Evolutionary conservation across 2,329 filamentous ascomycete species (phyloP).

Genomic region (Aspergillus niger): DNA sequence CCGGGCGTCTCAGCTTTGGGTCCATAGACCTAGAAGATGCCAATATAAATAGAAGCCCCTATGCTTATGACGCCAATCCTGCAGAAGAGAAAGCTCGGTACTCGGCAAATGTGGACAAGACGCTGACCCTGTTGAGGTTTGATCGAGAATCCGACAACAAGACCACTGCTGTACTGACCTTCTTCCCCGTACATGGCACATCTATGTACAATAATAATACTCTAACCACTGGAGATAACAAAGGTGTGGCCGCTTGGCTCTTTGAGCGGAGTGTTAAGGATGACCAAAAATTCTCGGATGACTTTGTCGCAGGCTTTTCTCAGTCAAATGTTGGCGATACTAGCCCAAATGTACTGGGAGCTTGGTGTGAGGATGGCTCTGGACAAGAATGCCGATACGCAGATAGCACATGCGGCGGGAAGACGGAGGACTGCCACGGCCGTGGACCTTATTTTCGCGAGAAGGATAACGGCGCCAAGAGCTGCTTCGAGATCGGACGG

Average conservation of each 20-base stretch:
- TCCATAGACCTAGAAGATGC: constrained; percentile 70
- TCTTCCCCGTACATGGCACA: constrained; percentile 91
- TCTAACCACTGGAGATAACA: constrained; percentile 90
- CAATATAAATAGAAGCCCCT: constrained; percentile 87
- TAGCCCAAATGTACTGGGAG: constrained; percentile 81
- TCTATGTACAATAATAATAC: constrained; percentile 92
- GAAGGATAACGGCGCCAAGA: constrained; percentile 50
- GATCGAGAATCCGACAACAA: constrained; percentile 72
- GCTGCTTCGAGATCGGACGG: constrained; percentile 53
- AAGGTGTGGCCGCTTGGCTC: constrained; percentile 84
- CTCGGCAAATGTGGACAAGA: constrained; percentile 67
- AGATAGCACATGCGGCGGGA: constrained; percentile 74
- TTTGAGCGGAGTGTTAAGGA: constrained; percentile 70
- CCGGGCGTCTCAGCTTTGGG: constrained; percentile 72
- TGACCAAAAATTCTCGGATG: constrained; percentile 59
- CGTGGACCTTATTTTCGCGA: constrained; percentile 49
- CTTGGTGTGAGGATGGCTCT: constrained; percentile 85
- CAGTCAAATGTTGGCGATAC: constrained; percentile 92
- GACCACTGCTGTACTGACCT: constrained; percentile 79
- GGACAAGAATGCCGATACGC: constrained; percentile 57
- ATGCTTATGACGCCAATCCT: constrained; percentile 85
- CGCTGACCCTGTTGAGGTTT: constrained; percentile 78
- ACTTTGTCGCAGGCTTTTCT: constrained; percentile 88
- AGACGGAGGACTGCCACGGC: constrained; percentile 47
- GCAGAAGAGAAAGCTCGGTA: constrained; percentile 72